Conservation (phyloP, 352 stramenopile genomes). For the Globisporangium spiculum region DNA sequence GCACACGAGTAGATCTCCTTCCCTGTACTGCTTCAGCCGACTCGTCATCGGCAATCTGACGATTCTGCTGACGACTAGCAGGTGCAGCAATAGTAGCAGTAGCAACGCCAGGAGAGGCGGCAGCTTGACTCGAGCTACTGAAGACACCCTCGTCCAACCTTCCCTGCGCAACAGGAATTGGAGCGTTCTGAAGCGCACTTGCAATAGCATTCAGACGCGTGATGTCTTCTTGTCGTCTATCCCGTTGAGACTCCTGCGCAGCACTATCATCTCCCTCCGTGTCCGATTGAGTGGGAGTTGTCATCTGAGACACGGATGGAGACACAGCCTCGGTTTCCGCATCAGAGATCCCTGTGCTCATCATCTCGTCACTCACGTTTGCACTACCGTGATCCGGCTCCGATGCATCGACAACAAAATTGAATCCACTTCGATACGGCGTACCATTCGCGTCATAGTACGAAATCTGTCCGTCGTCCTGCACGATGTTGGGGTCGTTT, state of each 20-base stretch:
- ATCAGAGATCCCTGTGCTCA: slow-evolving; percentile 30
- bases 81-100: background rate
- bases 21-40: slow-evolving; percentile 14
- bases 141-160: background rate
- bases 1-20: slow-evolving; percentile 60
- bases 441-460: slow-evolving; percentile 70
- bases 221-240: slow-evolving; percentile 25
- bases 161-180: background rate
- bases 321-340: slow-evolving; percentile 61
- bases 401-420: slow-evolving; percentile 40
- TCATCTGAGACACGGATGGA: slow-evolving; percentile 64
- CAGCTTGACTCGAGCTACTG: background rate
- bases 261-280: slow-evolving; percentile 41
- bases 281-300: slow-evolving; percentile 65
- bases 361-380: background rate
- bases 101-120: background rate
- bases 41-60: background rate
- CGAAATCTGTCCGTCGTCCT: slow-evolving; percentile 42
- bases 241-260: slow-evolving; percentile 28
- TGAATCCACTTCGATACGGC: slow-evolving; percentile 52
- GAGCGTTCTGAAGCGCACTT: slow-evolving; percentile 18
- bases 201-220: slow-evolving; percentile 29
- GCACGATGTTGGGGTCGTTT: slow-evolving; percentile 48
- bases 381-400: background rate
- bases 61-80: background rate